Evolutionary conservation across 169 alveolate genomes (phyloP), one percentile per base, ranked within the genome.

Genomic region (Plasmodium malariae): DNA sequence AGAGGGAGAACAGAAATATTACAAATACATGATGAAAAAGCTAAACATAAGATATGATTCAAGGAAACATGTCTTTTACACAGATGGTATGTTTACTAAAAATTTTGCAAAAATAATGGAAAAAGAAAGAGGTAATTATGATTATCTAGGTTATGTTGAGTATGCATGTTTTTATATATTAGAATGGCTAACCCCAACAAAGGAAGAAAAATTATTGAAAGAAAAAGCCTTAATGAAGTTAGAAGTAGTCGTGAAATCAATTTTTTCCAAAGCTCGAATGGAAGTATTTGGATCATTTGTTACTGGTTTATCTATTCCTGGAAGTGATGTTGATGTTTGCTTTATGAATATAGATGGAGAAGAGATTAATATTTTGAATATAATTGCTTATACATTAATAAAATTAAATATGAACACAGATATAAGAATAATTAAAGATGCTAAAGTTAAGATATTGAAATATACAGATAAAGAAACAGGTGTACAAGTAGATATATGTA

Each of bases 131-230:
- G 49, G 36, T 2, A 34, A 83, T 0, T 83, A 49, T 30, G 55
- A 83, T 32, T 55, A 9, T 1, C 1, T 67, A 19, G 85, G 91
- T 3, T 83, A 83, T 21, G 6, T 83, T 28, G 91, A 83, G 34
- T 83, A 83, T 83, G 48, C 91, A 3, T 68, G 57, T 45, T 69
- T 21, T 59, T 83, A 83, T 43, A 67, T 83, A 17, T 49, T 83
- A 21, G 70, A 83, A 55, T 83, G 91, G 91, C 68, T 83, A 83
- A 83, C 91, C 12, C 86, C 91, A 19, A 83, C 86, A 2, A 55
- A 59, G 43, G 91, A 83, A 34, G 91, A 83, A 67, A 83, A 83
- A 51, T 54, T 83, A 59, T 54, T 83, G 34, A 83, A 83, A 43
- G 30, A 32, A 0, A 83, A 83, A 51, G 32, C 86, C 11, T 5